Conservation (phyloP, 2,329 filamentous ascomycete genomes). For the Elsinoe batatas region DNA sequence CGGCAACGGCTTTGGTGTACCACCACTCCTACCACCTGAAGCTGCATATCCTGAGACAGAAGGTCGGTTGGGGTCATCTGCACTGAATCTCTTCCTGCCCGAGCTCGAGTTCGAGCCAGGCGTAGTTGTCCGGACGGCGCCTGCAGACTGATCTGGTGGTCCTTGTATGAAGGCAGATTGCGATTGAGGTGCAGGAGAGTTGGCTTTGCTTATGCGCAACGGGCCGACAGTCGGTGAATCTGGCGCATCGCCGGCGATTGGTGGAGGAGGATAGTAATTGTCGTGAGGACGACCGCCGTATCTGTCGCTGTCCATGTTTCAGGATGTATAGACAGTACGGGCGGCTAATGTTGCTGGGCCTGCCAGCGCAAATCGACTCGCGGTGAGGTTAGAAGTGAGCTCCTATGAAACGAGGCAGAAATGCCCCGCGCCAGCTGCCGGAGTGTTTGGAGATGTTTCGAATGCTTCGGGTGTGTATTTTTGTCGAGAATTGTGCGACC, state of each 20-base stretch:
- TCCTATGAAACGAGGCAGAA: neutral
- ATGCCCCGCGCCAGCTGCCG: conserved; percentile 6
- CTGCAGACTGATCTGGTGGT: conserved; percentile 24
- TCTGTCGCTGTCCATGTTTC: conserved; percentile 12
- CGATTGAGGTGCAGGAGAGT: conserved; percentile 44
- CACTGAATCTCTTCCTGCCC: conserved; percentile 35
- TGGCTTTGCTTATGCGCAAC: conserved; percentile 72
- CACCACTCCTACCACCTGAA: conserved; percentile 65
- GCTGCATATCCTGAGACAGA: conserved; percentile 37
- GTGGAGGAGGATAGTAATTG: conserved; percentile 22
- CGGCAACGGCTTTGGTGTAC: conserved; percentile 71
- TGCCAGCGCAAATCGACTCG: conserved; percentile 2
- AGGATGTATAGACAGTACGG: neutral
- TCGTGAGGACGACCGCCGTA: conserved; percentile 11
- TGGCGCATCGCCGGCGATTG: conserved; percentile 25
- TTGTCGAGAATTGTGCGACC: neutral
- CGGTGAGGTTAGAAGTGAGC: neutral
- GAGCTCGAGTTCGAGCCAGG: conserved; percentile 18
- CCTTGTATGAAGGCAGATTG: conserved; percentile 34
- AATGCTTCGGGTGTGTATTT: neutral
- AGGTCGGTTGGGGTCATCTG: conserved; percentile 40
- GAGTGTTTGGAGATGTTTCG: neutral
- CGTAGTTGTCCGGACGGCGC: conserved; percentile 21
- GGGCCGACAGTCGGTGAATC: conserved; percentile 76
- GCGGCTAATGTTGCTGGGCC: neutral